Conservation (phyloP, 1,284 basidiomycete genomes). For the Cronartium quercuum region DNA sequence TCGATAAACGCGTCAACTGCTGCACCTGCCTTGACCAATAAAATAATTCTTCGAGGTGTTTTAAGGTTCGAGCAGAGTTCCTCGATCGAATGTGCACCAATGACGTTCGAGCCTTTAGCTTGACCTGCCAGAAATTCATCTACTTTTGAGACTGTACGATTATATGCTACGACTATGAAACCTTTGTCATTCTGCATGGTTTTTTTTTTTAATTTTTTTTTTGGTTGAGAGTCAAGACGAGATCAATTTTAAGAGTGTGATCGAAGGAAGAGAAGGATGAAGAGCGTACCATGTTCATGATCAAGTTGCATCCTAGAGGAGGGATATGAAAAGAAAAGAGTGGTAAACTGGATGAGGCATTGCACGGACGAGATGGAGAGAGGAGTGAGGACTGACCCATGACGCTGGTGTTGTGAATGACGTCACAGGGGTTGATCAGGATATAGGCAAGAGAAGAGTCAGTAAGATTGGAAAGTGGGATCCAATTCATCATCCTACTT, state of each 20-base stretch:
- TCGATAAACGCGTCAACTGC: slow-evolving; percentile 59
- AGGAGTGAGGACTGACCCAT: background rate
- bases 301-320: slow-evolving; percentile 32
- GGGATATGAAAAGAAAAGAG: no score
- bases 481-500: no score
- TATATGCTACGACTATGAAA: slow-evolving; percentile 92
- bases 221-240: background rate
- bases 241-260: background rate
- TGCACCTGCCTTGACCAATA: slow-evolving; percentile 72
- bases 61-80: slow-evolving; percentile 64
- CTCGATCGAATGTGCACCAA: slow-evolving; percentile 87
- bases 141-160: slow-evolving; percentile 94
- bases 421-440: background rate
- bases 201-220: background rate
- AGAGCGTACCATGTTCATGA: slow-evolving; percentile 38
- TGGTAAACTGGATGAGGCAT: no score
- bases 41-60: slow-evolving; percentile 70
- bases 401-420: background rate
- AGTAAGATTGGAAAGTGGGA: background rate
- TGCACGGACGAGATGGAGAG: background rate
- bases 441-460: background rate
- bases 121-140: slow-evolving; percentile 92
- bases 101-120: slow-evolving; percentile 74
- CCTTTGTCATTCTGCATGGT: slow-evolving; percentile 76
- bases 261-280: background rate